These are phyloP conservation scores for Heritiera littoralis DNA, from an alignment of 345 rosid species.

Conservation along the genomic window DNA sequence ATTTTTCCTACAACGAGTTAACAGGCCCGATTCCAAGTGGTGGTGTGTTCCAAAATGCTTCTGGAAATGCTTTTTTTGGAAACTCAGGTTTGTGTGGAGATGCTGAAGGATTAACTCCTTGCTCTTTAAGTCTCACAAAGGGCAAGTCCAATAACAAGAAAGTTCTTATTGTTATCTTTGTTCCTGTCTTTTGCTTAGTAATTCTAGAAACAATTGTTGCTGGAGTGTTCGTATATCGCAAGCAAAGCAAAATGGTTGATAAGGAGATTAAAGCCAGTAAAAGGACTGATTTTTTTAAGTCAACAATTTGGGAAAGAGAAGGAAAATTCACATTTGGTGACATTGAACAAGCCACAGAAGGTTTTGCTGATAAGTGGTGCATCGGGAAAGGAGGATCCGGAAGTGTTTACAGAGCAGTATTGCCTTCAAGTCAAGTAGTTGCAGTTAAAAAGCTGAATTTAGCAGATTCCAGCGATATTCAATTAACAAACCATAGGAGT, in stretches of 20 bases:
- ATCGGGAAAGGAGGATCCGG: constrained; percentile 77
- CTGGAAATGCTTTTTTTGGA: constrained; percentile 40
- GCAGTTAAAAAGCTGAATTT: constrained; percentile 60
- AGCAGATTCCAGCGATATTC: constrained; percentile 41
- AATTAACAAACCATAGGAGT: constrained; percentile 37
- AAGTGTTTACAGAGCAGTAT: constrained; percentile 56
- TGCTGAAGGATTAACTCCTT: constrained; percentile 41
- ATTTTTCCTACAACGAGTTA: constrained; percentile 61
- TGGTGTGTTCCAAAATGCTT: constrained; percentile 43
- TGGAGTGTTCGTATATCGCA: constrained; percentile 15
- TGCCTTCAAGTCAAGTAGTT: constrained; percentile 52
- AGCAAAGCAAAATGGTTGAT: constrained; percentile 24
- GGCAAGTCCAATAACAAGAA: constrained; percentile 33
- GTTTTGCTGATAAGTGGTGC: constrained; percentile 53
- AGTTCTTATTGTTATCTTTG: constrained; percentile 40
- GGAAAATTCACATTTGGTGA: constrained; percentile 63
- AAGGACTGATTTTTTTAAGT: constrained; percentile 21
- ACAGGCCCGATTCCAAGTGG: constrained; percentile 51
- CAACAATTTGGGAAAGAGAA: constrained; percentile 61
- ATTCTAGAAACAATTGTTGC: constrained; percentile 17
- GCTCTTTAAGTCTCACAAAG: constrained; percentile 18
- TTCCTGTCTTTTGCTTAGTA: constrained; percentile 38
- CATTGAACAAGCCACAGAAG: constrained; percentile 57
- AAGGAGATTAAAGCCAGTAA: constrained; percentile 33
- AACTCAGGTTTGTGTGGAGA: constrained; percentile 69